Base-by-base conservation (phyloP, 441 rosid genomes). In the Viola pubescens region DNA sequence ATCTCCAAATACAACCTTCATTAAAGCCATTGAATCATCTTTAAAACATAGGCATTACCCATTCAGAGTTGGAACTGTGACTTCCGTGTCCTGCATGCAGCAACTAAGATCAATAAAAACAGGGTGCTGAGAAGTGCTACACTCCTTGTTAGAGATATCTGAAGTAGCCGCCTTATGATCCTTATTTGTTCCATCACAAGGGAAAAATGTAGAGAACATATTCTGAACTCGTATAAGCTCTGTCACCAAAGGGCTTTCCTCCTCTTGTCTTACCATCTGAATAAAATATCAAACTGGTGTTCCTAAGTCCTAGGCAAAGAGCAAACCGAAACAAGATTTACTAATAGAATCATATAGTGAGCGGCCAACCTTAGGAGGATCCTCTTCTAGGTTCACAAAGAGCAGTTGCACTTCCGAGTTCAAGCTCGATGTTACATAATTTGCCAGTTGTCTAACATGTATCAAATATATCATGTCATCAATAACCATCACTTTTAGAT, bases 381-480 rank as follows among this genome's bases (percentile, higher is more conserved):
- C 96, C 58, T 82, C 81, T 67, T 87, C 96, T 57, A 89, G 72
- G 72, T 89, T 81, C 61, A 92, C 82, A 10, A 86, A 82, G 66
- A 71, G 71, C 63, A 84, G 63, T 44, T 72, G 79, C 4, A 72
- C 73, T 64, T 84, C 81, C 48, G 73, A 73, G 63, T 62, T 77
- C 77, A 92, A 75, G 81, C 92, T 85, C 54, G 80, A 76, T 9
- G 57, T 70, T 10, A 77, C 87, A 70, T 70, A 74, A 72, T 84
- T 70, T 3, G 87, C 79, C 6, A 89, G 71, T 52, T 64, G 84
- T 73, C 68, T 81, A 34, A 67, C 71, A 63, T 89, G 89, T 48
- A 84, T 68, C 79, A 92, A 66, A 74, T 87, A 92, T 70, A 92
- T 84, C 96, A 92, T 89, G 57, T 89, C 98, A 37, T 89, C 96